phyloP scores from a whole-genome alignment of 2,329 filamentous ascomycete genomes.

The Fusarium coicis region DNA sequence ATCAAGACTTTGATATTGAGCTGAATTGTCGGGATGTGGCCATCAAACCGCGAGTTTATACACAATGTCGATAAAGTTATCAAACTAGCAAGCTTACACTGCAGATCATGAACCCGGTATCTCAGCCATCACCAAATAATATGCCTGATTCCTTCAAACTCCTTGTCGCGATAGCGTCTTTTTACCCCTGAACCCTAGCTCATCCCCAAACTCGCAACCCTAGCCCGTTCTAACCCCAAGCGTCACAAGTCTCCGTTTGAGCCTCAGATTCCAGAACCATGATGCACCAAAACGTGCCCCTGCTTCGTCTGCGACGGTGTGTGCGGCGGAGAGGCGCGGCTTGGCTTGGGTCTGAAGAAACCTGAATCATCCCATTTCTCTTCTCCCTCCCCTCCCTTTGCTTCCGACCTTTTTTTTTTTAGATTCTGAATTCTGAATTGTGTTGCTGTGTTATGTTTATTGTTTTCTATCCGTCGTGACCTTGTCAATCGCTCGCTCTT shows the following conservation, averaged over 20 bases:
- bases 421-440: neutral
- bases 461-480: conserved; percentile 19
- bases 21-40: neutral
- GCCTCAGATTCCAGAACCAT: conserved; percentile 38
- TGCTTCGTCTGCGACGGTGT: conserved; percentile 18
- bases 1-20: conserved; percentile 2
- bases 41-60: neutral
- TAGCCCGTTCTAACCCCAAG: conserved; percentile 34
- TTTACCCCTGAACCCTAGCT: conserved; percentile 22
- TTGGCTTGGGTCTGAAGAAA: conserved; percentile 6
- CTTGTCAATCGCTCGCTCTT: conserved; percentile 32
- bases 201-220: conserved; percentile 28
- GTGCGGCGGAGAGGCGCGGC: conserved; percentile 12
- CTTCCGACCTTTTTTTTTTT: conserved; percentile 9
- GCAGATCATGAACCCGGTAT: conserved; percentile 11
- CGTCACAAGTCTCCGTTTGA: conserved; percentile 42
- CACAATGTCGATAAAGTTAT: conserved; percentile 8
- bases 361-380: conserved; percentile 34
- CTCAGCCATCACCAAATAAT: neutral
- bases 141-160: neutral
- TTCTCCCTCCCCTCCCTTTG: conserved; percentile 24
- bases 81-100: neutral
- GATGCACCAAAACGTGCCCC: conserved; percentile 16
- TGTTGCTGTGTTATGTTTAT: conserved; percentile 17
- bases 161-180: conserved; percentile 24